These are phyloP conservation scores for Escallonia herrerae DNA, from an alignment of 129 eudicot genomes.

Conservation along the genomic window DNA sequence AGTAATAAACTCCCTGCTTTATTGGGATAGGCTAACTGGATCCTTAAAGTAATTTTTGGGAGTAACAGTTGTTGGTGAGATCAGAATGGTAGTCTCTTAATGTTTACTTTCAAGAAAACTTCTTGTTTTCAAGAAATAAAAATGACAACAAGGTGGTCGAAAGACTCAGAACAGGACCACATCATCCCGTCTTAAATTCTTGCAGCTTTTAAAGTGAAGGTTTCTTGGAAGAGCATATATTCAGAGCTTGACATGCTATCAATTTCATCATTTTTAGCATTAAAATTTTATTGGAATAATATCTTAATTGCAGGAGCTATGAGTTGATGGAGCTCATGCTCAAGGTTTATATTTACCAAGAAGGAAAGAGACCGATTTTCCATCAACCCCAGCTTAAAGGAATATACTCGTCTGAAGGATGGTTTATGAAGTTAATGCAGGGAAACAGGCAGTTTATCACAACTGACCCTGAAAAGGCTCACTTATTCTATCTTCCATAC, in stretches of 20 bases:
- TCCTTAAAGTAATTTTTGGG: too few species aligned
- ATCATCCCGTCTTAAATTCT: too few species aligned
- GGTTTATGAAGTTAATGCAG: slow-evolving; percentile 88
- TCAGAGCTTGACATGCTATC: background rate
- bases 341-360: slow-evolving; percentile 73
- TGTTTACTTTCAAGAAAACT: too few species aligned
- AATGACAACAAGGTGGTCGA: too few species aligned
- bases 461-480: slow-evolving; percentile 77
- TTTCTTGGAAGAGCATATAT: background rate
- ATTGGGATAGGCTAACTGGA: too few species aligned
- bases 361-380: slow-evolving; percentile 71
- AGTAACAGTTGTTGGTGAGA: too few species aligned
- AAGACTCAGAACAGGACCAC: too few species aligned
- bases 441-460: slow-evolving; percentile 62
- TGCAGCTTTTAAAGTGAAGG: too few species aligned
- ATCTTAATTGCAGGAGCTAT: slow-evolving; percentile 56
- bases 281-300: background rate
- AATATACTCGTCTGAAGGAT: slow-evolving; percentile 93
- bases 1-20: too few species aligned
- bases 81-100: too few species aligned
- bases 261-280: background rate
- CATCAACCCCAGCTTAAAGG: slow-evolving; percentile 69
- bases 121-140: too few species aligned
- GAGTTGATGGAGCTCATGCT: slow-evolving; percentile 87
- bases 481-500: slow-evolving; percentile 86